phyloP scores from a whole-genome alignment of 106 monocot genomes.

The Iris macrosiphon region DNA sequence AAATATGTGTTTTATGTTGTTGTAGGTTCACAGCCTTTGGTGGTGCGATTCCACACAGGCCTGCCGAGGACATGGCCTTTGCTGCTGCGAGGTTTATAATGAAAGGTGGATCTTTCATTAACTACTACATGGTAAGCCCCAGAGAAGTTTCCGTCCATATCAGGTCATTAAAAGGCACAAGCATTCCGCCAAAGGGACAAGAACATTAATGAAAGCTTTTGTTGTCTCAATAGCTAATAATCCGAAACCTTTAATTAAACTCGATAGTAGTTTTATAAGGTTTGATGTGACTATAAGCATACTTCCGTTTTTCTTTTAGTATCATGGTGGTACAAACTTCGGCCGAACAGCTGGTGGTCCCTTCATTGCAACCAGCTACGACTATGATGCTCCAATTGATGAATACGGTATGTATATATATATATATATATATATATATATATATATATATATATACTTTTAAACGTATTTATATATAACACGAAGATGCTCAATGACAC shows the following conservation, averaged over 20 bases:
- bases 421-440: no score
- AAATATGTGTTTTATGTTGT: neutral
- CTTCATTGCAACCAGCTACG: slow-evolving; percentile 27
- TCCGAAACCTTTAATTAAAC: neutral
- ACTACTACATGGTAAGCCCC: slow-evolving; percentile 88
- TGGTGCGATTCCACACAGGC: slow-evolving; percentile 62
- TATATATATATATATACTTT: no score
- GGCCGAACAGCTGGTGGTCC: slow-evolving; percentile 26
- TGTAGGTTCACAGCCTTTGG: slow-evolving; percentile 82
- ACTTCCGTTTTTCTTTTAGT: slow-evolving; percentile 3
- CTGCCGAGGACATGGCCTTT: slow-evolving; percentile 80
- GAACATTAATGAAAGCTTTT: no score
- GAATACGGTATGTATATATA: slow-evolving; percentile 21
- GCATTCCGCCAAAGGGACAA: no score
- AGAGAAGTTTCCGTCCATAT: no score
- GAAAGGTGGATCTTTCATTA: slow-evolving; percentile 89
- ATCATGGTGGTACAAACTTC: slow-evolving; percentile 32
- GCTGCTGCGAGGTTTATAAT: slow-evolving; percentile 82
- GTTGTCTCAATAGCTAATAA: no score
- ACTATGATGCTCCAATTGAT: slow-evolving; percentile 32
- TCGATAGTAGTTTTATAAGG: no score
- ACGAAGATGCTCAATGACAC: no score
- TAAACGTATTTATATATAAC: no score
- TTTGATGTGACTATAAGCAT: no score
- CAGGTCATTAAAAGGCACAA: no score